phyloP scores from a whole-genome alignment of 352 stramenopile genomes.

The Pythium pyrilobum region DNA sequence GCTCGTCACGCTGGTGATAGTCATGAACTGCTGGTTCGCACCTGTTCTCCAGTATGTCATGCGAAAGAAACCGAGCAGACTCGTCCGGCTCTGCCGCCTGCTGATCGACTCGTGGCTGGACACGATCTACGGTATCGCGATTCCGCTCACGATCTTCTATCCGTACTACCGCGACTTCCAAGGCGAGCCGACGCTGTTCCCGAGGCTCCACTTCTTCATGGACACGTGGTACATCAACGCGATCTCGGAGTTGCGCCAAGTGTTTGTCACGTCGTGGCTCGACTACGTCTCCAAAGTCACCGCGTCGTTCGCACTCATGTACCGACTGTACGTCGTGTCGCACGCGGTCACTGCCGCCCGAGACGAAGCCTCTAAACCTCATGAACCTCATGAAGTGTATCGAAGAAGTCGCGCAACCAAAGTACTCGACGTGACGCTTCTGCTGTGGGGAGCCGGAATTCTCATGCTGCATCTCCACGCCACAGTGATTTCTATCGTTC shows the following conservation, averaged over 20 bases:
- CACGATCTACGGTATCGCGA: constrained; percentile 12
- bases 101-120: constrained; percentile 13
- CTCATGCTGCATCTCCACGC: constrained; percentile 4
- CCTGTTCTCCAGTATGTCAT: constrained; percentile 12
- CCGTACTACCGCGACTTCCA: constrained; percentile 7
- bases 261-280: constrained; percentile 15
- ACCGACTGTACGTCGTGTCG: constrained; percentile 4
- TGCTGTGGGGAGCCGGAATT: constrained; percentile 1
- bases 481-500: not conserved
- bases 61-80: not conserved
- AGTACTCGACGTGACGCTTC: not conserved
- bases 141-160: constrained; percentile 10
- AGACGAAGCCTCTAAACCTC: not conserved
- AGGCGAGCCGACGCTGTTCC: not conserved
- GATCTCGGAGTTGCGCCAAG: constrained; percentile 11
- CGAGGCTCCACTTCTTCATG: not conserved
- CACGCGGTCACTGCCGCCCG: not conserved
- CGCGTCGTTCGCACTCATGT: not conserved
- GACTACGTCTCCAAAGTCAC: constrained; percentile 9
- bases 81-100: constrained; percentile 4
- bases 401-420: not conserved
- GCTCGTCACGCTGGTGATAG: constrained; percentile 1
- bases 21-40: constrained; percentile 25
- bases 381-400: not conserved
- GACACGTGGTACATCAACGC: constrained; percentile 12